These are phyloP conservation scores for Penicillium concentricum DNA, from an alignment of 2,329 filamentous ascomycete genomes.

Conservation along the genomic window DNA sequence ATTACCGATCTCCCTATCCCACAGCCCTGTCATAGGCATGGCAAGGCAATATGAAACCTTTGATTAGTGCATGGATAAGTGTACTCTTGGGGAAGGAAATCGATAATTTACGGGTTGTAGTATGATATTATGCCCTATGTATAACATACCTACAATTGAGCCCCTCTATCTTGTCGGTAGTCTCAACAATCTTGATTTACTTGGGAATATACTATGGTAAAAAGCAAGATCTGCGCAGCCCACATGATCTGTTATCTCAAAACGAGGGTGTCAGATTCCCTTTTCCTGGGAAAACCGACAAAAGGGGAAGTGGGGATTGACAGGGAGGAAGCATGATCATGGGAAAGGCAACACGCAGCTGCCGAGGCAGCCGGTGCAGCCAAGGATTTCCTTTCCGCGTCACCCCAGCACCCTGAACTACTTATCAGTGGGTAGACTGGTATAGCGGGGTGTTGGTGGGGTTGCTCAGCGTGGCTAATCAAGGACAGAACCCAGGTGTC, in stretches of 20 bases:
- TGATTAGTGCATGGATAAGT: neutral
- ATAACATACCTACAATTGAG: neutral
- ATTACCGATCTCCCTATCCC: conserved; percentile 5
- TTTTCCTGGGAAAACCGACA: neutral
- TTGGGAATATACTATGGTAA: neutral
- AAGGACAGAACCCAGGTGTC: neutral
- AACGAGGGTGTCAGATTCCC: neutral
- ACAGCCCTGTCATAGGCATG: neutral
- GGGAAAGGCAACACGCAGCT: neutral
- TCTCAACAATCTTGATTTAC: neutral
- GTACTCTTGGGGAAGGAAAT: neutral
- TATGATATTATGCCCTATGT: neutral
- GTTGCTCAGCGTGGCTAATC: neutral
- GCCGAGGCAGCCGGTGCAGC: neutral
- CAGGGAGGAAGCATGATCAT: neutral
- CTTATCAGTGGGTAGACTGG: neutral
- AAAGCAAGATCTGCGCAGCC: too few relatives aligned
- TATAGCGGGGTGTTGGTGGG: conserved; percentile 8
- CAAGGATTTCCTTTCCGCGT: conserved; percentile 6
- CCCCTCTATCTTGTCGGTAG: neutral
- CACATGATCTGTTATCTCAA: neutral
- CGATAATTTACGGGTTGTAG: neutral
- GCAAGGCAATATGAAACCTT: neutral
- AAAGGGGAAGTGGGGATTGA: neutral
- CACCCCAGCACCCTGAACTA: neutral